Evolutionary conservation across 176 grass and related monocot species (phyloP).

Genomic region (Oryza glumipatula): DNA sequence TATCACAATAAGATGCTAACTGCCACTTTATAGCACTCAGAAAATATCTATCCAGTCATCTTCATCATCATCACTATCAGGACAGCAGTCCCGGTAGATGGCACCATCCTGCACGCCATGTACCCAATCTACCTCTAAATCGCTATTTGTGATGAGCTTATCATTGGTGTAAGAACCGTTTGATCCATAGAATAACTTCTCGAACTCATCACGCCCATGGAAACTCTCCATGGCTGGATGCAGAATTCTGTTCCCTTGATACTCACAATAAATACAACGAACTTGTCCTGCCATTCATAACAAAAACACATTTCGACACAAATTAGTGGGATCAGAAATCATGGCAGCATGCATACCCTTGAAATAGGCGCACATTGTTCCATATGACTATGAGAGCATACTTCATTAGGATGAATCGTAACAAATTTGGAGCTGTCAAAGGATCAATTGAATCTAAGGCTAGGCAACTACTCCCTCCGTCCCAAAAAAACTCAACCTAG

Average conservation of each 20-base stretch:
- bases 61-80: neutral
- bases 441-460: neutral
- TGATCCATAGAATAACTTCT: neutral
- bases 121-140: neutral
- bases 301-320: neutral
- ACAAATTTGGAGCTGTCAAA: no score
- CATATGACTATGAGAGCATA: neutral
- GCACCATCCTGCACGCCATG: neutral
- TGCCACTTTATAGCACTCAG: neutral
- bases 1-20: neutral
- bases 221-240: neutral
- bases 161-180: neutral
- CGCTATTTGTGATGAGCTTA: neutral
- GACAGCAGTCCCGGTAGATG: neutral
- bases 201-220: slow-evolving; percentile 1
- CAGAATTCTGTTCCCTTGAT: neutral
- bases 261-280: slow-evolving; percentile 28
- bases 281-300: neutral
- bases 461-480: neutral
- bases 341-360: no score
- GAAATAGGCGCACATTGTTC: no score
- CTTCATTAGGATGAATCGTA: neutral
- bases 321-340: no score
- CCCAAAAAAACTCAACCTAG: no score
- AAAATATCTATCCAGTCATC: neutral